phyloP scores from a whole-genome alignment of 164 flowering plant genomes.

The Vitis riparia region DNA sequence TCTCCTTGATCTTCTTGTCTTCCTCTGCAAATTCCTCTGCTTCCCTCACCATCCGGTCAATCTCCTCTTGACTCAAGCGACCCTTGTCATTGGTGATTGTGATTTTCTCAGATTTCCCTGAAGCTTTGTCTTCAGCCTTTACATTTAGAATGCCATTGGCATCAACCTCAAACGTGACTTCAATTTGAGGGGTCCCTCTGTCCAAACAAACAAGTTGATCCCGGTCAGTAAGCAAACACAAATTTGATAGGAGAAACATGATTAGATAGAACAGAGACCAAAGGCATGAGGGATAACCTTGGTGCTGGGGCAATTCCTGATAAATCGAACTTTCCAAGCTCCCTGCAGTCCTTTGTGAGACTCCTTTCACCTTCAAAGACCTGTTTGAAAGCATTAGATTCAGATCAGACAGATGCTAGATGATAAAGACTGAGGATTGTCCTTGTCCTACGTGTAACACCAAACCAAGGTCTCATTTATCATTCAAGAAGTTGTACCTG shows the following conservation, averaged over 20 bases:
- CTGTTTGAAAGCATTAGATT: slow-evolving; percentile 7
- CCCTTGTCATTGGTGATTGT: slow-evolving; percentile 59
- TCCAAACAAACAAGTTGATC: neutral
- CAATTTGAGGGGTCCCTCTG: slow-evolving; percentile 58
- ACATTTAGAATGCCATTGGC: slow-evolving; percentile 55
- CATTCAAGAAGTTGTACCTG: slow-evolving; percentile 20
- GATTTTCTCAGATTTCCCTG: slow-evolving; percentile 47
- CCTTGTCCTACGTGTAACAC: neutral
- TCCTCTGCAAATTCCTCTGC: slow-evolving; percentile 61
- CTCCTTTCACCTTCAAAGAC: slow-evolving; percentile 53
- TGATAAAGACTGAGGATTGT: too few species aligned
- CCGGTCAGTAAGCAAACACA: neutral
- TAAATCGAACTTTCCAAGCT: slow-evolving; percentile 49
- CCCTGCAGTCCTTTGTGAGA: slow-evolving; percentile 38
- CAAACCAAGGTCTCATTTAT: neutral
- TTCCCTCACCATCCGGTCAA: slow-evolving; percentile 48
- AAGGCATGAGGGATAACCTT: slow-evolving; percentile 21
- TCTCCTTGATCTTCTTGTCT: slow-evolving; percentile 58
- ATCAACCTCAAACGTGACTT: slow-evolving; percentile 55
- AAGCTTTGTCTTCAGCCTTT: slow-evolving; percentile 49
- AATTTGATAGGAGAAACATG: neutral
- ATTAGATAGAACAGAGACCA: too few species aligned
- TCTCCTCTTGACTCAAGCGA: slow-evolving; percentile 49
- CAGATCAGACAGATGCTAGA: slow-evolving; percentile 1
- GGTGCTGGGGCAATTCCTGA: slow-evolving; percentile 55